A percentile compares a stretch with the other conserved stretches of the same genome.
These are phyloP conservation scores for Medicago ruthenica DNA, from an alignment of 306 rosid genomes.

Conservation along the genomic window DNA sequence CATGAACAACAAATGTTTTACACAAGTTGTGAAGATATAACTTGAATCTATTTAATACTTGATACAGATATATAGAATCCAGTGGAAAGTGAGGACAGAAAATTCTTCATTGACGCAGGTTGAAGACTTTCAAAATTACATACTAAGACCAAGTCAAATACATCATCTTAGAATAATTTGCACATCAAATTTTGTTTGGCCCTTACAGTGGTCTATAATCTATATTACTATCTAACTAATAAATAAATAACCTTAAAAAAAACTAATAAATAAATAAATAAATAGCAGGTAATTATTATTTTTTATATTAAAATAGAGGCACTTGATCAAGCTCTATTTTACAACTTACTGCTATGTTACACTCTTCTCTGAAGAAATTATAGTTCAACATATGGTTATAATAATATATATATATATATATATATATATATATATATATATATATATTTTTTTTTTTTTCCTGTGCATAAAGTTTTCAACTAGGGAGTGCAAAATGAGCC, in stretches of 20 bases:
- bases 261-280: too few relatives aligned
- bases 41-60: neutral
- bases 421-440: too few relatives aligned
- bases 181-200: neutral
- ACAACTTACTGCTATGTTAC: too few relatives aligned
- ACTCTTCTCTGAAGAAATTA: too few relatives aligned
- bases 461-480: too few relatives aligned
- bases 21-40: neutral
- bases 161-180: neutral
- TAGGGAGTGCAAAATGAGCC: too few relatives aligned
- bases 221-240: neutral
- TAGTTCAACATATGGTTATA: too few relatives aligned
- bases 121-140: slow-evolving; percentile 18
- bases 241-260: too few relatives aligned
- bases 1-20: neutral
- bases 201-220: neutral
- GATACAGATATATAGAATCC: neutral
- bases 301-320: too few relatives aligned
- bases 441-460: too few relatives aligned
- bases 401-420: too few relatives aligned
- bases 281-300: neutral
- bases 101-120: neutral
- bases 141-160: slow-evolving; percentile 11
- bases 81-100: neutral
- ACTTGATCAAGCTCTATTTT: too few relatives aligned